Conservation (phyloP, 2,329 filamentous ascomycete species). For the Microcyclospora pomicola region DNA sequence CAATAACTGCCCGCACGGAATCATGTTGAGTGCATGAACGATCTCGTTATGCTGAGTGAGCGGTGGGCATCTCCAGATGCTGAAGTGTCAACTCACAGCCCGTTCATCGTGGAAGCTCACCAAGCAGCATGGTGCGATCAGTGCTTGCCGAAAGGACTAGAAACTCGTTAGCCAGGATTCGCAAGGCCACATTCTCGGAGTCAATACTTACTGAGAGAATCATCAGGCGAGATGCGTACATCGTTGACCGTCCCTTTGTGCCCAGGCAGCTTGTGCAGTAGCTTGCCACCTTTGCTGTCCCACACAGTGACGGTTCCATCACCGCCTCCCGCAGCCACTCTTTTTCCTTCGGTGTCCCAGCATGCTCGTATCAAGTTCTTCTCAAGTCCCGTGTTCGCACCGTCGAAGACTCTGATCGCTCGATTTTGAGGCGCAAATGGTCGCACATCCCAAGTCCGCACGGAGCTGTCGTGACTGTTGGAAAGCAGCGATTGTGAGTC, state of each 20-base stretch:
- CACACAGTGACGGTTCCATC: constrained; percentile 86
- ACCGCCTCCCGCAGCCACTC: constrained; percentile 75
- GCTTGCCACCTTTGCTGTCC: constrained; percentile 76
- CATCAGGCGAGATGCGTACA: constrained; percentile 77
- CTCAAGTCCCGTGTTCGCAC: constrained; percentile 74
- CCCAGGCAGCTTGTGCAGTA: constrained; percentile 87
- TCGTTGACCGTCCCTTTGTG: constrained; percentile 94
- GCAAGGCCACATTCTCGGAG: neutral
- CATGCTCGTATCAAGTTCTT: constrained; percentile 83
- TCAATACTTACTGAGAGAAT: constrained; percentile 66
- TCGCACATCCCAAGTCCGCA: constrained; percentile 88
- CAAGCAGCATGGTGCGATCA: constrained; percentile 22
- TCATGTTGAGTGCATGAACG: too few relatives aligned
- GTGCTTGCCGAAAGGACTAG: constrained; percentile 21
- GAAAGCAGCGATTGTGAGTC: constrained; percentile 84
- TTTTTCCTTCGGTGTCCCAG: constrained; percentile 78
- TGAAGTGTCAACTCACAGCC: neutral
- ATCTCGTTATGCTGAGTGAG: too few relatives aligned
- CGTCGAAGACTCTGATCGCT: constrained; percentile 77
- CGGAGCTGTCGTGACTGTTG: constrained; percentile 86
- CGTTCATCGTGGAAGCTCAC: constrained; percentile 17
- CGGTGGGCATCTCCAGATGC: neutral
- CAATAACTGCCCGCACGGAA: too few relatives aligned
- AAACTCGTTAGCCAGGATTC: neutral
- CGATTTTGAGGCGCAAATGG: constrained; percentile 85